These are phyloP conservation scores for Coprinopsis cinerea DNA, from an alignment of 768 basidiomycete genomes.

Conservation along the genomic window DNA sequence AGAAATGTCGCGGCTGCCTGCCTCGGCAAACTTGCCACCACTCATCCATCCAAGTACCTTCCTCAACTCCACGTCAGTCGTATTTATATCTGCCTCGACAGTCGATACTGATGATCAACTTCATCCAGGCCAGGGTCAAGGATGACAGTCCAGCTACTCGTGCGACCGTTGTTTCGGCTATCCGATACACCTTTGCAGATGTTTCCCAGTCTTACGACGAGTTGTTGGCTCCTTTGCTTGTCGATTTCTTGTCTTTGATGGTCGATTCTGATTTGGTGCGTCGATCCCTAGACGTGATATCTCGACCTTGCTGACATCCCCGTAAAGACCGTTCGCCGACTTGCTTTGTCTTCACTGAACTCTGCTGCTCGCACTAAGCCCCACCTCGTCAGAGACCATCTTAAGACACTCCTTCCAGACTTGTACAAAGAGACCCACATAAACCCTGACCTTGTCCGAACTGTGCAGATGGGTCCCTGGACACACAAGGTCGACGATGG, in stretches of 20 bases:
- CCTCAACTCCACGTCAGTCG: slow-evolving; percentile 81
- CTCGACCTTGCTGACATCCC: neutral
- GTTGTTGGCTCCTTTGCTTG: slow-evolving; percentile 77
- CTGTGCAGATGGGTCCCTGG: slow-evolving; percentile 97
- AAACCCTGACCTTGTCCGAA: slow-evolving; percentile 75
- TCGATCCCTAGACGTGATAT: slow-evolving; percentile 4
- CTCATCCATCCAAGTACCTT: slow-evolving; percentile 85
- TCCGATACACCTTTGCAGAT: slow-evolving; percentile 92
- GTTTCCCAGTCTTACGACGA: slow-evolving; percentile 84
- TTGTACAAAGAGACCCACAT: slow-evolving; percentile 83
- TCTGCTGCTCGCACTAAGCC: slow-evolving; percentile 95
- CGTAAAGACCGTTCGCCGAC: slow-evolving; percentile 76
- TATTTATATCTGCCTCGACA: neutral
- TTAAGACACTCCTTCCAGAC: slow-evolving; percentile 67
- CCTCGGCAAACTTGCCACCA: slow-evolving; percentile 90
- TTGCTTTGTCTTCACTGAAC: slow-evolving; percentile 87
- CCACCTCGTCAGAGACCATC: slow-evolving; percentile 82
- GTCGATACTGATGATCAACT: slow-evolving; percentile 3
- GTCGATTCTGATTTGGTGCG: slow-evolving; percentile 81
- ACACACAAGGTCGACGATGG: slow-evolving; percentile 97
- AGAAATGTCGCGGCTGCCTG: slow-evolving; percentile 95
- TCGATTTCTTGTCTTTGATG: slow-evolving; percentile 89
- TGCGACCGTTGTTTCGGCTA: slow-evolving; percentile 87
- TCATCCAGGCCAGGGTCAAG: slow-evolving; percentile 55
- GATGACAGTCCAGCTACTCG: slow-evolving; percentile 68